Percentiles rank a stretch among this genome's conserved stretches.
Conservation (phyloP, 306 rosid species). For the Benincasa hispida region DNA sequence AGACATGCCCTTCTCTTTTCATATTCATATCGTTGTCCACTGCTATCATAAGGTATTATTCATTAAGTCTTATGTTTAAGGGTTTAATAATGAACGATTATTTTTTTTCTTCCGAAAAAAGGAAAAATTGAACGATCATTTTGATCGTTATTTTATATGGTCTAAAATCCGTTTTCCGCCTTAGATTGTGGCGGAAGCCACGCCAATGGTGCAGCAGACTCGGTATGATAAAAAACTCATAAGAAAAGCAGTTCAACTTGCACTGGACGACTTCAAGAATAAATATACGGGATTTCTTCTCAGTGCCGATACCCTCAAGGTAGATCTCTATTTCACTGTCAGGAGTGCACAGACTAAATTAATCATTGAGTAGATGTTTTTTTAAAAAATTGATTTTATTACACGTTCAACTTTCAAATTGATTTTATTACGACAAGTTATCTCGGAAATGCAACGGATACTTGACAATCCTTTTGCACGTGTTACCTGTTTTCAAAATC, state of each 20-base stretch:
- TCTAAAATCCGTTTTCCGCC: conserved; percentile 12
- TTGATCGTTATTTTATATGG: not conserved
- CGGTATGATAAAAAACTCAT: conserved; percentile 41
- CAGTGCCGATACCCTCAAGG: conserved; percentile 76
- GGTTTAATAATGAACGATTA: not conserved
- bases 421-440: not conserved
- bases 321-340: conserved; percentile 12
- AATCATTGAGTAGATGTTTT: not conserved
- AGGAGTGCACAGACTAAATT: not conserved
- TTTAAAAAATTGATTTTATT: too few species aligned
- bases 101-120: not conserved
- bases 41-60: conserved; percentile 49
- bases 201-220: conserved; percentile 28
- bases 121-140: not conserved
- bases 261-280: conserved; percentile 75
- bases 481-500: not conserved
- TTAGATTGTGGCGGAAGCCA: conserved; percentile 42
- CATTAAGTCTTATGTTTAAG: not conserved
- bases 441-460: not conserved
- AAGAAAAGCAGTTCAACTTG: conserved; percentile 46
- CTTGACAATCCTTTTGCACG: not conserved
- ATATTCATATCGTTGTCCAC: conserved; percentile 66
- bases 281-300: conserved; percentile 58
- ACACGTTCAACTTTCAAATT: not conserved
- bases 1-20: conserved; percentile 37